These are phyloP conservation scores for Silybum marianum DNA, from an alignment of 129 eudicot genomes.

Conservation along the genomic window DNA sequence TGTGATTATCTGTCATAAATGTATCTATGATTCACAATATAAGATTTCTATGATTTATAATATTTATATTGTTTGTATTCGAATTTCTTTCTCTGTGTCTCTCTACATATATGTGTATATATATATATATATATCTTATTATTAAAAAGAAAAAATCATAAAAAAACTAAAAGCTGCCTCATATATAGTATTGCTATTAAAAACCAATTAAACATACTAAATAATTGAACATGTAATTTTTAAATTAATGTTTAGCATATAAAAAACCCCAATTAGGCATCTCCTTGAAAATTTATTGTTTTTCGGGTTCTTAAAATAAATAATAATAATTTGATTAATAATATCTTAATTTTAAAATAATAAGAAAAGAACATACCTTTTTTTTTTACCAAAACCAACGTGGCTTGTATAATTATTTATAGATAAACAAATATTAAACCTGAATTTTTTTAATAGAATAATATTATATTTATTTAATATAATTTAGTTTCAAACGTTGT, in stretches of 20 bases:
- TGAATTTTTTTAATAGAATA: background rate
- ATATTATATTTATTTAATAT: background rate
- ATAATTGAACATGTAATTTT: background rate
- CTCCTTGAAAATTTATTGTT: background rate
- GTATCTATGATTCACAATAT: too few species aligned
- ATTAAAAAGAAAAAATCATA: too few species aligned
- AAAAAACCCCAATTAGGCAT: background rate
- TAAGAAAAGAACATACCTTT: background rate
- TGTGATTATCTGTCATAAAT: too few species aligned
- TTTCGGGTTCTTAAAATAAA: background rate
- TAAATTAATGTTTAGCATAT: too few species aligned
- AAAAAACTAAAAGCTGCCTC: too few species aligned
- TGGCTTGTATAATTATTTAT: background rate
- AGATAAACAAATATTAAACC: background rate
- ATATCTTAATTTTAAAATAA: background rate
- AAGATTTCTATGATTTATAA: too few species aligned
- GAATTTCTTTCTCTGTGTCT: too few species aligned
- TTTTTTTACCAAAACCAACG: background rate
- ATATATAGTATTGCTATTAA: too few species aligned
- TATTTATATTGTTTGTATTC: too few species aligned
- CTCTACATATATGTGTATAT: too few species aligned
- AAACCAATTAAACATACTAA: too few species aligned
- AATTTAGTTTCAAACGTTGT: background rate
- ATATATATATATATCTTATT: too few species aligned
- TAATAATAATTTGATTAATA: background rate